Base-by-base conservation (phyloP, 805 yeast genomes). In the Danielia oregonensis region DNA sequence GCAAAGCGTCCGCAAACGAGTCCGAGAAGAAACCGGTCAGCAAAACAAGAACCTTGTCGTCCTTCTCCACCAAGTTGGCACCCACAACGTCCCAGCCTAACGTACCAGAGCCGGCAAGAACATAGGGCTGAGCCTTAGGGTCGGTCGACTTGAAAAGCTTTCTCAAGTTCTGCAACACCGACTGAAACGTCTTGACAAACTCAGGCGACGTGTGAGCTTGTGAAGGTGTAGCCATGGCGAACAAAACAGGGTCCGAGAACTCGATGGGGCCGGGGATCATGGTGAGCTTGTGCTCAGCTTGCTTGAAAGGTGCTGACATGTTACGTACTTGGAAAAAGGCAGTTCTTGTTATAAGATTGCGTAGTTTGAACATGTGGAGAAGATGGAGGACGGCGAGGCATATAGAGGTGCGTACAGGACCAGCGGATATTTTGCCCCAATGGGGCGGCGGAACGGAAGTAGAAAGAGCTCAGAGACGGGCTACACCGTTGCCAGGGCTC, bases 71-170 rank as follows among this genome's bases (percentile, higher is more conserved):
- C 46, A 88, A 69, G 63, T 91, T 89, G 22, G 95, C 73, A 17
- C 82, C 95, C 26, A 78, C 81, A 42, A 89, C 67, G 54, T 89
- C 97, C 96, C 96, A 89, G 24, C 97, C 97, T 26, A 89, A 71
- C 14, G 97, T 87, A 38, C 97, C 97, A 2, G 95, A 82, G 27
- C 97, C 97, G 3, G 93, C 73, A 37, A 91, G 55, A 11, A 91
- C 85, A 40, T 85, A 71, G 6, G 89, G 86, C 65, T 86, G 96
- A 24, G 93, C 76, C n/a, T 62, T 55, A 10, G 76, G 59, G 49
- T 74, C 78, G 17, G 77, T 65, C 18, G 91, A 79, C 54, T 80
- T 74, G 74, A 89, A 89, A 46, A 91, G 61, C 46, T 68, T 71
- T 50, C 97, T 76, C 49, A 86, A 72, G 57, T 79, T 76, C 50